phyloP scores from a whole-genome alignment of 495 filamentous ascomycete genomes.

The Aspergillus mulundensis region DNA sequence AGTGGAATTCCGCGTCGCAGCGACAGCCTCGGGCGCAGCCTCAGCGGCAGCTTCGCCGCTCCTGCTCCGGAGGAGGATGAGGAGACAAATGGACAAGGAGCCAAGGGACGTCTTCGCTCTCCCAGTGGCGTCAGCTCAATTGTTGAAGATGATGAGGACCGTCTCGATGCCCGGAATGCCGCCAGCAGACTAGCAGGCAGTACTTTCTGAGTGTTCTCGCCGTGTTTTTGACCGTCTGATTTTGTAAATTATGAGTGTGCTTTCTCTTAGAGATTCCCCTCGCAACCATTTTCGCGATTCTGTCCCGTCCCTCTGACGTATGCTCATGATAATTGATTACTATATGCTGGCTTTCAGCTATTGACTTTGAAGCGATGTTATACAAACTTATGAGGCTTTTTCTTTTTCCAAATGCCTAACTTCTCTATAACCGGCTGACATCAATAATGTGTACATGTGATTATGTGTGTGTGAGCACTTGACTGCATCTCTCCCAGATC shows the following conservation, averaged over 20 bases:
- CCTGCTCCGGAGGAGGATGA: slow-evolving; percentile 40
- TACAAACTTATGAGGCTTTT: no score
- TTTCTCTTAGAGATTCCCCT: slow-evolving; percentile 25
- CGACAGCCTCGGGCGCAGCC: slow-evolving; percentile 70
- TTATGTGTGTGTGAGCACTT: no score
- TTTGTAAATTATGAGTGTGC: slow-evolving; percentile 26
- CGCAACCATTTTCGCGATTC: slow-evolving; percentile 5
- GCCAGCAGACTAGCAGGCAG: slow-evolving; percentile 89
- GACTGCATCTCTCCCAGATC: no score
- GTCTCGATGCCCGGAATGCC: slow-evolving; percentile 91
- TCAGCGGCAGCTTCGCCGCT: slow-evolving; percentile 63
- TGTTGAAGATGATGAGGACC: slow-evolving; percentile 84
- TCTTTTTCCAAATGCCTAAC: no score
- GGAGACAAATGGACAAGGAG: slow-evolving; percentile 35
- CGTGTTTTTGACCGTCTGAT: background rate
- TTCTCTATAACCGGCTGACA: no score
- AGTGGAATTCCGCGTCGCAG: slow-evolving; percentile 83
- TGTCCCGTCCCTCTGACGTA: background rate
- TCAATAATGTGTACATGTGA: no score
- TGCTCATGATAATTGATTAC: background rate
- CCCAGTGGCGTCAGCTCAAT: slow-evolving; percentile 55
- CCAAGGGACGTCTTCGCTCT: slow-evolving; percentile 55
- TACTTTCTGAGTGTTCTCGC: slow-evolving; percentile 62
- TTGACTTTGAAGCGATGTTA: slow-evolving; percentile 5
- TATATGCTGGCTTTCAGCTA: background rate